phyloP scores from a whole-genome alignment of 2,329 filamentous ascomycete species.

The Fusarium sp. region DNA sequence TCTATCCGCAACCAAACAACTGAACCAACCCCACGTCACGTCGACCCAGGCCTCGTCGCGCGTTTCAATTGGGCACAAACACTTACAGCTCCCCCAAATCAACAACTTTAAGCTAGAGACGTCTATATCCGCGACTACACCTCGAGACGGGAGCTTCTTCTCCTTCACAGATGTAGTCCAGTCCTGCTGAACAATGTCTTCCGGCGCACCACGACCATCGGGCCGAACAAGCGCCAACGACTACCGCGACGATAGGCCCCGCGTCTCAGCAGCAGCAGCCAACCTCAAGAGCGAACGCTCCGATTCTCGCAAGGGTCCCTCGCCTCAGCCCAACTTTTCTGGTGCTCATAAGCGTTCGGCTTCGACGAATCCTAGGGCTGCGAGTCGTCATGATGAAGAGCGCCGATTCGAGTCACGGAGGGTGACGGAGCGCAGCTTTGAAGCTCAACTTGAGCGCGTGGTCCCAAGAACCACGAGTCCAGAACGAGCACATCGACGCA shows the following conservation, averaged over 20 bases:
- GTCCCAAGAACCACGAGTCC: conserved; percentile 69
- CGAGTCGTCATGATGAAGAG: conserved; percentile 58
- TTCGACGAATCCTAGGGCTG: conserved; percentile 66
- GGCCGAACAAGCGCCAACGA: conserved; percentile 58
- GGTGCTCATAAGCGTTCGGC: conserved; percentile 65
- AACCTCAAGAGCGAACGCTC: conserved; percentile 48
- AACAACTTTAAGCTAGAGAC: conserved; percentile 12
- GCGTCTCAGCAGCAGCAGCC: conserved; percentile 45
- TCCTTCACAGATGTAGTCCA: conserved; percentile 51
- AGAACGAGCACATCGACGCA: conserved; percentile 61
- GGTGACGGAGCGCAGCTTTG: conserved; percentile 64
- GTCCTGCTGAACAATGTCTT: conserved; percentile 54
- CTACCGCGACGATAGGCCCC: conserved; percentile 50
- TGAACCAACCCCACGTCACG: conserved; percentile 41
- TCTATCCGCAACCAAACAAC: conserved; percentile 5
- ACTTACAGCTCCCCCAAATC: conserved; percentile 39
- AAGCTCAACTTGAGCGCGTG: conserved; percentile 72
- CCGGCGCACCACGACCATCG: conserved; percentile 55
- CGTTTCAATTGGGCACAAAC: conserved; percentile 46
- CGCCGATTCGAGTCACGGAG: conserved; percentile 63
- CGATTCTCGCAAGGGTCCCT: conserved; percentile 53
- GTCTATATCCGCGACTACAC: conserved; percentile 7
- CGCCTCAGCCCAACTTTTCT: conserved; percentile 50
- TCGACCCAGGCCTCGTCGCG: conserved; percentile 27
- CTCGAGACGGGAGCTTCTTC: conserved; percentile 2